A percentile compares a stretch with the other conserved stretches of the same genome.
These are phyloP conservation scores for Penicillium sp. DNA, from an alignment of 2,329 filamentous ascomycete species.

Conservation along the genomic window DNA sequence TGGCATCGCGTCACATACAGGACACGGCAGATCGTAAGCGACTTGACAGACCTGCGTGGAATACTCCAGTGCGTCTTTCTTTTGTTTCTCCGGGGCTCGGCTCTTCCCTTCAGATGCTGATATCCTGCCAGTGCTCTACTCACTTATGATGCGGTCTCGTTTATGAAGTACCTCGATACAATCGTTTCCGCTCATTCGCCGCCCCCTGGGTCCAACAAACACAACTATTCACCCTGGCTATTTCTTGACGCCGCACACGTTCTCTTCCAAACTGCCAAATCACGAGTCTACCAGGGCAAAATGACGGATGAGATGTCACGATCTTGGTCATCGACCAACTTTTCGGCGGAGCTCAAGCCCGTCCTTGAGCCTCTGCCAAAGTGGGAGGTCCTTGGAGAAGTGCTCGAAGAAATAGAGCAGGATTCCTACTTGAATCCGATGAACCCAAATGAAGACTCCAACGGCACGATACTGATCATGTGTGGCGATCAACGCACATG, in stretches of 20 bases:
- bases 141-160: slow-evolving; percentile 81
- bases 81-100: not conserved
- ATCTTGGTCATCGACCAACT: slow-evolving; percentile 40
- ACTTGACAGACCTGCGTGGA: slow-evolving; percentile 73
- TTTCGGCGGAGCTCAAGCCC: slow-evolving; percentile 62
- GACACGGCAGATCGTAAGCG: slow-evolving; percentile 88
- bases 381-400: slow-evolving; percentile 82
- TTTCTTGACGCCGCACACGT: slow-evolving; percentile 93
- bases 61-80: slow-evolving; percentile 62
- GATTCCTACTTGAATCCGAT: slow-evolving; percentile 79
- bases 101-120: slow-evolving; percentile 8
- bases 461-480: slow-evolving; percentile 92
- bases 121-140: slow-evolving; percentile 53
- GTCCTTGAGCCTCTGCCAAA: slow-evolving; percentile 93
- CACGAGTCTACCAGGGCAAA: slow-evolving; percentile 74
- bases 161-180: slow-evolving; percentile 88
- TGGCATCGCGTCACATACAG: slow-evolving; percentile 97
- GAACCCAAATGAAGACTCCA: slow-evolving; percentile 67
- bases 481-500: slow-evolving; percentile 82
- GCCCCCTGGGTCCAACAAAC: slow-evolving; percentile 75
- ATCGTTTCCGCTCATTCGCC: slow-evolving; percentile 87
- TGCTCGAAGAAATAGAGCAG: slow-evolving; percentile 86
- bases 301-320: slow-evolving; percentile 53
- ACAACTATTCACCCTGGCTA: slow-evolving; percentile 91
- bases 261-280: slow-evolving; percentile 84